These are phyloP conservation scores for Calonectria henricotiae DNA, from an alignment of 2,329 filamentous ascomycete genomes.

Conservation along the genomic window DNA sequence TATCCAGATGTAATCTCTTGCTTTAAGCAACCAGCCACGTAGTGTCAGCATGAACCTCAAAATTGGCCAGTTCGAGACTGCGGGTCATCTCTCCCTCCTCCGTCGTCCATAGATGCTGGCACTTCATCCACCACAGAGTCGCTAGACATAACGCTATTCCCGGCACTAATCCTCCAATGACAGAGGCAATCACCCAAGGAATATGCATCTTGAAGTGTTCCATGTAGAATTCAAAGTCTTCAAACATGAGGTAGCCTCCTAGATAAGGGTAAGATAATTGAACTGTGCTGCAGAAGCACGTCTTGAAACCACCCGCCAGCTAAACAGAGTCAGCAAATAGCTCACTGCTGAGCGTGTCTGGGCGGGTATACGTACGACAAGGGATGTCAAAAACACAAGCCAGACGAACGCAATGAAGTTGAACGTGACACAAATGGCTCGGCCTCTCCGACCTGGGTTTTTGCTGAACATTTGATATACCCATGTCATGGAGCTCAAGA, in stretches of 20 bases:
- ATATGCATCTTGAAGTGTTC: slow-evolving; percentile 27
- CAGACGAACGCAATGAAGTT: slow-evolving; percentile 25
- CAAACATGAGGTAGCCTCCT: slow-evolving; percentile 33
- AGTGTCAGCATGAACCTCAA: slow-evolving; percentile 24
- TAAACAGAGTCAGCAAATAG: background rate
- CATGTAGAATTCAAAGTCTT: slow-evolving; percentile 30
- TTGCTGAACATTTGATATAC: slow-evolving; percentile 23
- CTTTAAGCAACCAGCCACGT: slow-evolving; percentile 26
- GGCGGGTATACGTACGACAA: slow-evolving; percentile 9
- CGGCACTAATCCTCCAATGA: slow-evolving; percentile 21
- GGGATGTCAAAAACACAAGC: slow-evolving; percentile 27
- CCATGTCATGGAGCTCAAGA: slow-evolving; percentile 28
- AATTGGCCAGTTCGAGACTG: slow-evolving; percentile 24
- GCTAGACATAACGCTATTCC: slow-evolving; percentile 13
- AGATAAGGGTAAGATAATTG: slow-evolving; percentile 27
- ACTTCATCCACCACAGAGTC: slow-evolving; percentile 33
- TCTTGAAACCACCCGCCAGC: slow-evolving; percentile 29
- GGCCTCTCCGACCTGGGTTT: slow-evolving; percentile 10
- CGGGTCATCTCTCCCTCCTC: slow-evolving; percentile 23
- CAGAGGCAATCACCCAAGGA: slow-evolving; percentile 27
- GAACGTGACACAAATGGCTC: slow-evolving; percentile 15
- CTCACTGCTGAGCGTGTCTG: too few relatives aligned
- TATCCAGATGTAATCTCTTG: background rate
- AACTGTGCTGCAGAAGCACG: slow-evolving; percentile 29
- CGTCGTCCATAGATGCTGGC: slow-evolving; percentile 32